Conservation (phyloP, 768 basidiomycete genomes). For the Lentinula boryana region DNA sequence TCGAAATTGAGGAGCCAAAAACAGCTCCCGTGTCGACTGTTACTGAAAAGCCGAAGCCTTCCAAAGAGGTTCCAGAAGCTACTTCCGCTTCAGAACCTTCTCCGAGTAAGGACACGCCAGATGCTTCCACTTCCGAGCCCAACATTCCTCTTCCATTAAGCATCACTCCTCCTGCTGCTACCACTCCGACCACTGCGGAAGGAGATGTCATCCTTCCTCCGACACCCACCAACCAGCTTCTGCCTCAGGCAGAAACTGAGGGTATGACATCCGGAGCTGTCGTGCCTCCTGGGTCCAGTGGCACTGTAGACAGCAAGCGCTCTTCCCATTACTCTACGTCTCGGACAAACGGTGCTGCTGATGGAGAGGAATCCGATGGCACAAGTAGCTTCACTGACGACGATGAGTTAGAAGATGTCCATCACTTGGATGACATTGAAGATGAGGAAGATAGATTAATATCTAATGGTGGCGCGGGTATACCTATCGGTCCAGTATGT, state of each 20-base stretch:
- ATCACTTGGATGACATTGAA: constrained; percentile 55
- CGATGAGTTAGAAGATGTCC: constrained; percentile 51
- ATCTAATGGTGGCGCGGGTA: constrained; percentile 88
- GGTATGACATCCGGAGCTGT: constrained; percentile 90
- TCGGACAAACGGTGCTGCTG: constrained; percentile 26
- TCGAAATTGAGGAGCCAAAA: constrained; percentile 32
- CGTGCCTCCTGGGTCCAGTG: constrained; percentile 83
- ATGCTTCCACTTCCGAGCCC: constrained; percentile 31
- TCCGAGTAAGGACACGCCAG: constrained; percentile 11
- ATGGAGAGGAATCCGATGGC: constrained; percentile 58
- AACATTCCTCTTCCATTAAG: constrained; percentile 27
- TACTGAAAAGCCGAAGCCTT: constrained; percentile 21
- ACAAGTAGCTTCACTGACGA: constrained; percentile 62
- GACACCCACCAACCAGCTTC: constrained; percentile 39
- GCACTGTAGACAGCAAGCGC: constrained; percentile 26
- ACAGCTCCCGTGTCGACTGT: constrained; percentile 15
- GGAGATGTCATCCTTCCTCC: constrained; percentile 38
- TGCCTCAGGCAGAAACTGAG: constrained; percentile 72
- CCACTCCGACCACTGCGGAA: constrained; percentile 20
- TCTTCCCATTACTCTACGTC: constrained; percentile 36
- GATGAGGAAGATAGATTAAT: constrained; percentile 92
- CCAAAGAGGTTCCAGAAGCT: constrained; percentile 1
- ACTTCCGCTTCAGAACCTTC: constrained; percentile 1
- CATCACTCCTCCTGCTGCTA: constrained; percentile 15
- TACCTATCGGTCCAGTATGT: constrained; percentile 88